Evolutionary conservation across 805 yeast genomes (phyloP), one percentile per base, ranked within the genome.

Genomic region (Metschnikowia lunata): DNA sequence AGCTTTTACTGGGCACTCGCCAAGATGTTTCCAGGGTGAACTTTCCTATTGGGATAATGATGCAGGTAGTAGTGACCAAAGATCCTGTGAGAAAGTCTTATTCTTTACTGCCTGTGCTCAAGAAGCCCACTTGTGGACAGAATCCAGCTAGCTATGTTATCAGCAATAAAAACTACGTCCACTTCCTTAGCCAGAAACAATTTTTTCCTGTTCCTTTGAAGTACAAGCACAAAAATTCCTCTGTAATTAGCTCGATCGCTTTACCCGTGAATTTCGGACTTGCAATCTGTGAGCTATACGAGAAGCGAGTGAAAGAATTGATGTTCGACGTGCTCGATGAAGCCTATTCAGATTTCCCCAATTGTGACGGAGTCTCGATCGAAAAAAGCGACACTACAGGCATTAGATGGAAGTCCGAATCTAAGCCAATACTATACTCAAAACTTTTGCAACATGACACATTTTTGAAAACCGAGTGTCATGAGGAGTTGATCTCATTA

Each of bases 11-110:
- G 8, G 51, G 51, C n/a, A 62, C 69, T 8, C 58, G 59, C 32
- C 47, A 54, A 26, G 69, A 64, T 39, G 54, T 60, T 2, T 45
- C 53, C 12, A 46, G 47, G 28, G 15, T 18, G 13, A 49, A 63
- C 35, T 65, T 60, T 41, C 66, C 71, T 5, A 54, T 46, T 23
- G 70, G 71, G 9, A 52, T 51, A 39, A 48, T 62, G 52, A 44
- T 60, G 1, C 56, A 55, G 45, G 27, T 59, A 8, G 43, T 55
- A 4, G 53, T 51, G 7, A 42, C 49, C 27, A 42, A 37, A 28
- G 12, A 38, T 28, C 39, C 35, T 12, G 41, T 26, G 14, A 31
- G 26, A 10, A 32, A 23, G 18, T 15, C 38, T 4, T 36, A 48
- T 34, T 18, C 32, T 35, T 34, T 59, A n/a, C 34, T 34, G 7